Conservation (phyloP, 805 yeast species). For the Clavispora phyllophila region DNA sequence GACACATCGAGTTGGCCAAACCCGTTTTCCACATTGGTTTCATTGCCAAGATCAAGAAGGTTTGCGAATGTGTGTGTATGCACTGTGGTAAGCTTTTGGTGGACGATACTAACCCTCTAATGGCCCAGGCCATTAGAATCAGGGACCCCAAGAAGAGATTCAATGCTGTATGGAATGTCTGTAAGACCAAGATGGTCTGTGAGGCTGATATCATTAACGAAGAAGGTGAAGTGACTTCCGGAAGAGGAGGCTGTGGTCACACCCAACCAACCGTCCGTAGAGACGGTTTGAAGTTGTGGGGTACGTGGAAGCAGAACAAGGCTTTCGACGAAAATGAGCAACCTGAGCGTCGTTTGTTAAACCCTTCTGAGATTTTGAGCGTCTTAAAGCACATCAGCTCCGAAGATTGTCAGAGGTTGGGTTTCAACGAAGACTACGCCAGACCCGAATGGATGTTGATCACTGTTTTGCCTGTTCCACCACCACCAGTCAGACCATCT, state of each 20-base stretch:
- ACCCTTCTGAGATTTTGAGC: conserved; percentile 84
- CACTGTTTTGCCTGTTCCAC: conserved; percentile 98
- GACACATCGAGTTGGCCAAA: conserved; percentile 96
- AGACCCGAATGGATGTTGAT: conserved; percentile 98
- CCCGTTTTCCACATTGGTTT: conserved; percentile 99
- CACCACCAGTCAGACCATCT: conserved; percentile 98
- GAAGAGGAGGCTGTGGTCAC: conserved; percentile 98
- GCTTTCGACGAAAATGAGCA: conserved; percentile 78
- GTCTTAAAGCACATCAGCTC: conserved; percentile 88
- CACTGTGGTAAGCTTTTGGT: conserved; percentile 93
- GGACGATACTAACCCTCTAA: conserved; percentile 76
- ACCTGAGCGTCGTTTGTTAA: conserved; percentile 85
- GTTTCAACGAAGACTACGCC: conserved; percentile 92
- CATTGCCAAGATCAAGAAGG: conserved; percentile 87
- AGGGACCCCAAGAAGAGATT: conserved; percentile 94
- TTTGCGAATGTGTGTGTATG: conserved; percentile 96
- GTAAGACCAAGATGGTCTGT: conserved; percentile 91
- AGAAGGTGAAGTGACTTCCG: conserved; percentile 43
- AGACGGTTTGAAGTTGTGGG: conserved; percentile 94
- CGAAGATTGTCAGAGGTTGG: conserved; percentile 76
- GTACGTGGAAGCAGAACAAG: conserved; percentile 95
- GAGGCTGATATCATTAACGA: conserved; percentile 78
- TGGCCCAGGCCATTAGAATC: conserved; percentile 83
- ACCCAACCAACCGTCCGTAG: conserved; percentile 92
- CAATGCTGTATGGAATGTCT: conserved; percentile 92